A percentile compares a stretch with the other conserved stretches of the same genome.
Conservation (phyloP, 495 filamentous ascomycete species). For the Chaetomium cochliodes region DNA sequence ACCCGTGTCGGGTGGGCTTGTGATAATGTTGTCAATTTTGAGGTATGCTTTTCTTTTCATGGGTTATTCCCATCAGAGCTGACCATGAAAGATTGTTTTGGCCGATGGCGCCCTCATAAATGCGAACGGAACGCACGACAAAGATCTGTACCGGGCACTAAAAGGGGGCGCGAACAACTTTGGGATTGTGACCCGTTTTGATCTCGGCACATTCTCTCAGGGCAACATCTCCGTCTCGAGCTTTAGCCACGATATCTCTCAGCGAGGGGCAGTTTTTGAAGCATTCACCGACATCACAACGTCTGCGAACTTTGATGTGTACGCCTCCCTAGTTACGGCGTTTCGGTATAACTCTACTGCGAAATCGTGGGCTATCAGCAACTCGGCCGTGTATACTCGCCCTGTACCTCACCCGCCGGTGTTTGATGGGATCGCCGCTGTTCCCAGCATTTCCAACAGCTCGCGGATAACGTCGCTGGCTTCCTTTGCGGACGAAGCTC, state of each 20-base stretch:
- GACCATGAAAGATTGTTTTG: not conserved
- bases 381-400: conserved; percentile 1
- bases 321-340: not conserved
- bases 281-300: not conserved
- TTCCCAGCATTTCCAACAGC: conserved; percentile 12
- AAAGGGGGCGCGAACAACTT: conserved; percentile 57
- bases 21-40: conserved; percentile 50
- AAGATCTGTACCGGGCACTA: conserved; percentile 55
- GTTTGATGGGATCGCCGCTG: conserved; percentile 10
- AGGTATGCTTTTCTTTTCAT: conserved; percentile 34
- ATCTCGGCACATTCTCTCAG: conserved; percentile 30
- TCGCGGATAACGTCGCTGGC: conserved; percentile 6
- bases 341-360: conserved; percentile 8
- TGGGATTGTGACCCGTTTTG: conserved; percentile 50
- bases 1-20: conserved; percentile 52
- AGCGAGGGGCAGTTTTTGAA: not conserved
- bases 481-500: conserved; percentile 1
- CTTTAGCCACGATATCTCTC: conserved; percentile 17
- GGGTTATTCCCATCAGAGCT: conserved; percentile 34
- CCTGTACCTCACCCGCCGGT: conserved; percentile 12
- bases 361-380: conserved; percentile 7
- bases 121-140: conserved; percentile 40
- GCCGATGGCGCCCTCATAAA: not conserved
- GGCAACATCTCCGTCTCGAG: conserved; percentile 23
- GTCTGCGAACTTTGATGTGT: not conserved